Percentiles rank a stretch among this genome's conserved stretches.
Conservation (phyloP, 164 flowering plant species). For the Vitis rotundifolia region DNA sequence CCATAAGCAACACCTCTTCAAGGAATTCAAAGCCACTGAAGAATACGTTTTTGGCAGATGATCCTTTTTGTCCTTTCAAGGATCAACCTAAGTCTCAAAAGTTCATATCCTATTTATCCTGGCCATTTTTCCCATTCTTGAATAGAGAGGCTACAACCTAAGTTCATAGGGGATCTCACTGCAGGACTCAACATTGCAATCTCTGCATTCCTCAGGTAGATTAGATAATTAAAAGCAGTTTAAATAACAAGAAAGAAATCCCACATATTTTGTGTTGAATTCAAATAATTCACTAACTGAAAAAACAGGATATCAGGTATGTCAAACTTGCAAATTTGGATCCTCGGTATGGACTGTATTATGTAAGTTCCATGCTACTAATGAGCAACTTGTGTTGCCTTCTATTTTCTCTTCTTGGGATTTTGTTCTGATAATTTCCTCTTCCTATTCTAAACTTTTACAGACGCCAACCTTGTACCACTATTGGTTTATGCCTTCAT, state of each 20-base stretch:
- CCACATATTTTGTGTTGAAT: neutral
- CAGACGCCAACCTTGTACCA: conserved; percentile 95
- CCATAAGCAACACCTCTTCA: conserved; percentile 49
- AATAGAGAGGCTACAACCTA: conserved; percentile 51
- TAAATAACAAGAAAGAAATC: neutral
- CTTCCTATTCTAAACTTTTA: conserved; percentile 6
- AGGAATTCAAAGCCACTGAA: conserved; percentile 52
- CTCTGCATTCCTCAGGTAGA: conserved; percentile 87
- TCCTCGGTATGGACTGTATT: conserved; percentile 56
- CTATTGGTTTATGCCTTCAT: conserved; percentile 88
- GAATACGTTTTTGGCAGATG: conserved; percentile 76
- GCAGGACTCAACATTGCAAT: conserved; percentile 85
- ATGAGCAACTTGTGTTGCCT: neutral
- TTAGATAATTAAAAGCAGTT: neutral
- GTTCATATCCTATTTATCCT: conserved; percentile 52
- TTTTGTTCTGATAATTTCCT: neutral
- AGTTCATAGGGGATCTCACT: conserved; percentile 69
- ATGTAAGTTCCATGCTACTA: conserved; percentile 40
- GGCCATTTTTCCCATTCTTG: conserved; percentile 69
- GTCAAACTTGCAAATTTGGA: conserved; percentile 66
- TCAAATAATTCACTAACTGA: neutral
- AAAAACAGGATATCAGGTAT: conserved; percentile 68
- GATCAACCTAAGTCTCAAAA: conserved; percentile 57
- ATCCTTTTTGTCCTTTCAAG: conserved; percentile 72
- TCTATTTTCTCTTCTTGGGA: neutral